These are phyloP conservation scores for Coniella vitis DNA, from an alignment of 2,329 filamentous ascomycete genomes.

Conservation along the genomic window DNA sequence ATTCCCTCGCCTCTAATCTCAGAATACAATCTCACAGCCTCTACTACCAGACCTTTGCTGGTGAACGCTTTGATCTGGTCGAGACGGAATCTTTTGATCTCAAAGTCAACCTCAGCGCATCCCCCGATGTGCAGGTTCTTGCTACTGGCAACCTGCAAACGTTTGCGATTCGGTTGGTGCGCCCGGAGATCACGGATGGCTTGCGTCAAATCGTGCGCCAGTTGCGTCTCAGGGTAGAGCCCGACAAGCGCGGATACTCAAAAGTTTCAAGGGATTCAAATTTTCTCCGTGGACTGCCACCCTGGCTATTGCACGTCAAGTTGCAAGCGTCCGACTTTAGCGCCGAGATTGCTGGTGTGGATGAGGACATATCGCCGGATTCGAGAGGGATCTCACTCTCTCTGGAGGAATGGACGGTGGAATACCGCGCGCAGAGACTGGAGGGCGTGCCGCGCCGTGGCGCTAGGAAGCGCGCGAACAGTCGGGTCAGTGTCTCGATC, in stretches of 20 bases:
- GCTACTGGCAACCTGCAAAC: conserved; percentile 76
- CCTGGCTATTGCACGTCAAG: conserved; percentile 78
- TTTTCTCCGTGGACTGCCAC: conserved; percentile 70
- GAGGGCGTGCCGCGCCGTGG: conserved; percentile 55
- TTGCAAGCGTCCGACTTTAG: conserved; percentile 86
- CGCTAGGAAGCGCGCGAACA: conserved; percentile 65
- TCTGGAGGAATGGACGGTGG: conserved; percentile 77
- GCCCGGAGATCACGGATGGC: conserved; percentile 87
- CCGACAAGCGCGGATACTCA: conserved; percentile 48
- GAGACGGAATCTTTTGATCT: conserved; percentile 84
- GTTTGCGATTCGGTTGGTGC: conserved; percentile 81
- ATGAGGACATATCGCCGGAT: conserved; percentile 73
- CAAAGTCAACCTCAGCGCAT: conserved; percentile 76
- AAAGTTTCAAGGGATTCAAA: conserved; percentile 51
- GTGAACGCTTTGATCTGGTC: conserved; percentile 78
- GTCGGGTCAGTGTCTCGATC: conserved; percentile 58
- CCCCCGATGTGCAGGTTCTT: conserved; percentile 78
- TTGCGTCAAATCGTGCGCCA: conserved; percentile 87
- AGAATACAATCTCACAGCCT: conserved; percentile 80
- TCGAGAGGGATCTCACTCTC: conserved; percentile 80
- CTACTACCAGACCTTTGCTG: conserved; percentile 86
- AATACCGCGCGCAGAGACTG: conserved; percentile 78
- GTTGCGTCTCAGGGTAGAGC: conserved; percentile 63
- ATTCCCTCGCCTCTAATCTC: conserved; percentile 75
- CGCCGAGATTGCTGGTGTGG: conserved; percentile 82